Percentiles rank a stretch among this genome's conserved stretches.
Conservation (phyloP, 345 rosid species). For the Eucalyptus sp. region DNA sequence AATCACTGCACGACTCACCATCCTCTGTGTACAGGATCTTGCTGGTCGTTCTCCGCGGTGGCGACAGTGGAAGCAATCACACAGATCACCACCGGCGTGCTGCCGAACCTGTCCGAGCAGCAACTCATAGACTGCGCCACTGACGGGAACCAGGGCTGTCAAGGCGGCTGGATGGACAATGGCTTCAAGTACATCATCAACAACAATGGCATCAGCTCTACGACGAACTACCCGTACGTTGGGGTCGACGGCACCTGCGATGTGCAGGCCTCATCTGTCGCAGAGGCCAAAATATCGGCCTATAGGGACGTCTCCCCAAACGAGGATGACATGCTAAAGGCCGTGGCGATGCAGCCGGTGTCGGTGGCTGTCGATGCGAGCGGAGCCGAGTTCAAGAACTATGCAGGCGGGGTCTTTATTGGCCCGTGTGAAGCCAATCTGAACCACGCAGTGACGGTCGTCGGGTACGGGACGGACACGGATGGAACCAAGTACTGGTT, state of each 20-base stretch:
- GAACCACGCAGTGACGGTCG: constrained; percentile 34
- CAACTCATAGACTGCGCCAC: constrained; percentile 14
- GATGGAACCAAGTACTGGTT: constrained; percentile 32
- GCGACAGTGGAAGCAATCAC: not conserved
- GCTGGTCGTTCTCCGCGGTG: not conserved
- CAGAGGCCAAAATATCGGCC: constrained; percentile 14
- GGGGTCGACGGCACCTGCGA: constrained; percentile 5
- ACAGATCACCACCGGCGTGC: constrained; percentile 18
- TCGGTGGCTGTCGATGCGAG: constrained; percentile 26
- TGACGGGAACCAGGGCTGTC: constrained; percentile 15
- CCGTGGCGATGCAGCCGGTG: constrained; percentile 54
- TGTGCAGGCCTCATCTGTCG: not conserved
- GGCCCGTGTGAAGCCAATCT: constrained; percentile 4
- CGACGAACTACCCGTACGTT: constrained; percentile 10
- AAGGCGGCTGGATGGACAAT: not conserved
- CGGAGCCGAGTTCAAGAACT: constrained; percentile 3
- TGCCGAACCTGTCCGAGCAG: constrained; percentile 36
- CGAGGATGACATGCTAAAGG: constrained; percentile 36
- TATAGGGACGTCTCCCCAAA: constrained; percentile 25
- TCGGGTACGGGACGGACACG: constrained; percentile 26
- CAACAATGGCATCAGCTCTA: constrained; percentile 12
- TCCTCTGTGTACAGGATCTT: not conserved
- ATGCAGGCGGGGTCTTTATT: constrained; percentile 13
- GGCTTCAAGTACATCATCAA: not conserved
- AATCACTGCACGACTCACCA: not conserved